Conservation (phyloP, 225 moss, liverwort and hornwort genomes). For the Thuidium tamariscinum region DNA sequence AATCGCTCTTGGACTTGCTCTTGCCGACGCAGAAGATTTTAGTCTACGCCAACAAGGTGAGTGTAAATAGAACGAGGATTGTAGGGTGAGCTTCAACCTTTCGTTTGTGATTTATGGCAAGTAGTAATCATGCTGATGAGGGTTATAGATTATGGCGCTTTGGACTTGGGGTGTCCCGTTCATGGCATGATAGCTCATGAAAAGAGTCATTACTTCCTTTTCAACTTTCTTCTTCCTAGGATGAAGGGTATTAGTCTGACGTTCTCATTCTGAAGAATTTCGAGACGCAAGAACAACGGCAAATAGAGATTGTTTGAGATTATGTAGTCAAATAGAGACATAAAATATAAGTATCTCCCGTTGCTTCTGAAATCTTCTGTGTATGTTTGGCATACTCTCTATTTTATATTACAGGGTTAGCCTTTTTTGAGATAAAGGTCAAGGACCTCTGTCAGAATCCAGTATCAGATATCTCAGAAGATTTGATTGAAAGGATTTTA, state of each 20-base stretch:
- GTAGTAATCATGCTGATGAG: not conserved
- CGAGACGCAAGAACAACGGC: not conserved
- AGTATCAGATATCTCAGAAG: slow-evolving; percentile 47
- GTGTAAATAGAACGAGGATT: not conserved
- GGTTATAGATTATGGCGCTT: not conserved
- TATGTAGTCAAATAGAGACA: not conserved
- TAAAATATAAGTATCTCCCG: not conserved
- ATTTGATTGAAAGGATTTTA: slow-evolving; percentile 60
- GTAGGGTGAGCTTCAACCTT: not conserved
- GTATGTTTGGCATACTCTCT: not conserved
- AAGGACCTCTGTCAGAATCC: slow-evolving; percentile 67
- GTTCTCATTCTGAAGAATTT: not conserved
- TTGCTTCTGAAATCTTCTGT: not conserved
- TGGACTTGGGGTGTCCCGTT: not conserved
- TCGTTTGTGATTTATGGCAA: not conserved
- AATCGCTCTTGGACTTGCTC: slow-evolving; percentile 77
- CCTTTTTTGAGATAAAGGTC: slow-evolving; percentile 65
- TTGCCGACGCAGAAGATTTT: slow-evolving; percentile 71
- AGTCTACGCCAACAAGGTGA: slow-evolving; percentile 75
- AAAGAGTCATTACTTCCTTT: not conserved
- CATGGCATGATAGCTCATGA: not conserved
- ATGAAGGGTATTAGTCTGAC: not conserved
- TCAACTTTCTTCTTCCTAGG: not conserved
- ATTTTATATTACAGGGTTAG: slow-evolving; percentile 41
- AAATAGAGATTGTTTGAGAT: not conserved